Evolutionary conservation across 2,329 filamentous ascomycete species (phyloP).

Genomic region (Colletotrichum sublineola): DNA sequence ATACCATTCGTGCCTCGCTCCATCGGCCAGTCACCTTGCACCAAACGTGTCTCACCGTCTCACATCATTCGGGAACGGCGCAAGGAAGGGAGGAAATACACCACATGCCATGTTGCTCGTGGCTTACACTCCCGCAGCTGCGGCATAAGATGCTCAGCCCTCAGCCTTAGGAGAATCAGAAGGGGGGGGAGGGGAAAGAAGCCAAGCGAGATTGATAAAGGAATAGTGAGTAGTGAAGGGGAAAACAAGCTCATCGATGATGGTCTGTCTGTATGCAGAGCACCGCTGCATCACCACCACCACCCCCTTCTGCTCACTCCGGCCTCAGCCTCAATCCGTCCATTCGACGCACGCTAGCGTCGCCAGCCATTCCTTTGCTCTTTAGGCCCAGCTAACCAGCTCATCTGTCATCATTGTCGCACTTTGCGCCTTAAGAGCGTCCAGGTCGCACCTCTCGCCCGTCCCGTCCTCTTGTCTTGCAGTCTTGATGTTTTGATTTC

Average conservation of each 20-base stretch:
- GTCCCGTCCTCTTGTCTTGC: background rate
- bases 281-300: background rate
- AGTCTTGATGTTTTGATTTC: background rate
- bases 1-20: conserved; percentile 3
- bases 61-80: conserved; percentile 27
- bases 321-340: conserved; percentile 18
- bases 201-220: background rate
- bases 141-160: conserved; percentile 18
- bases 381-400: background rate
- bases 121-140: background rate
- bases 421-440: conserved; percentile 12
- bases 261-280: background rate
- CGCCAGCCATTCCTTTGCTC: conserved; percentile 25
- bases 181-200: background rate
- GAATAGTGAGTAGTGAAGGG: background rate
- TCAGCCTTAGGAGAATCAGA: conserved; percentile 25
- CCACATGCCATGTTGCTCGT: background rate
- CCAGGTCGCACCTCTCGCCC: conserved; percentile 3
- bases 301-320: background rate
- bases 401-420: conserved; percentile 7
- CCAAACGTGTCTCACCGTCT: background rate
- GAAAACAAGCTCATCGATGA: conserved; percentile 24
- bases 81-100: conserved; percentile 17
- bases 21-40: conserved; percentile 5
- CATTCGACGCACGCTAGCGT: conserved; percentile 28